Base-by-base conservation (phyloP, 2,329 filamentous ascomycete species). In the Seiridium unicorne region DNA sequence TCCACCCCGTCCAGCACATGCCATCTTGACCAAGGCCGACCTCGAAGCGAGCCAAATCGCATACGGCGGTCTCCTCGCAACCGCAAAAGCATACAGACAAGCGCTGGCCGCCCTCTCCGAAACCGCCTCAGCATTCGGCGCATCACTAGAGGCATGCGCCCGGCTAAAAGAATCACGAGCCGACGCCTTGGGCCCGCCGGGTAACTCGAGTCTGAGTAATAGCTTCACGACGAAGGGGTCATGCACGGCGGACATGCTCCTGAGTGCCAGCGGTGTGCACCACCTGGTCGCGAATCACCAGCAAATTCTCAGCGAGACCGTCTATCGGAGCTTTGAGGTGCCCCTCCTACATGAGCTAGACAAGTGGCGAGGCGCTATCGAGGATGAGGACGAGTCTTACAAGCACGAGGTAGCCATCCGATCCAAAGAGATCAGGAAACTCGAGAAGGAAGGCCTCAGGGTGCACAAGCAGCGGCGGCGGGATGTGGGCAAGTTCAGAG, bases 261-360 rank as follows among this genome's bases (percentile, higher is more conserved):
- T 90, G 61, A 81, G 84, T 36, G 84, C 86, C 10, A 84, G 84
- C 40, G 87, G 87, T 42, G 80, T 89, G 46, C 87, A 90, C 70
- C 85, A 89, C 67, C 79, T 90, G 26, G 79, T 89, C 60, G 87
- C 87, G 51, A 90, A 89, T 74, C 87, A 90, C 76, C 85, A 89
- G 71, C 86, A 89, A 69, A 89, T 90, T 66, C 80, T 90, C 3
- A 85, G 81, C 64, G 87, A 90, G 73, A 89, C 86, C 0, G 85
- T 90, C 7, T 89, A 90, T 73, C 80, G 87, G 58, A 81, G 80
- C 61, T 89, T 90, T 70, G 87, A 90, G 73, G 86, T 89, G 44
- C 87, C 87, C 3, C 76, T 90, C 31, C 78, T 89, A n/a, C 86
- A 89, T 74, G 87, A 89, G 73, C 77, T 89, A 36, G 87, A 90